phyloP scores from a whole-genome alignment of 2,329 filamentous ascomycete genomes.

The Alternaria brassicicola region DNA sequence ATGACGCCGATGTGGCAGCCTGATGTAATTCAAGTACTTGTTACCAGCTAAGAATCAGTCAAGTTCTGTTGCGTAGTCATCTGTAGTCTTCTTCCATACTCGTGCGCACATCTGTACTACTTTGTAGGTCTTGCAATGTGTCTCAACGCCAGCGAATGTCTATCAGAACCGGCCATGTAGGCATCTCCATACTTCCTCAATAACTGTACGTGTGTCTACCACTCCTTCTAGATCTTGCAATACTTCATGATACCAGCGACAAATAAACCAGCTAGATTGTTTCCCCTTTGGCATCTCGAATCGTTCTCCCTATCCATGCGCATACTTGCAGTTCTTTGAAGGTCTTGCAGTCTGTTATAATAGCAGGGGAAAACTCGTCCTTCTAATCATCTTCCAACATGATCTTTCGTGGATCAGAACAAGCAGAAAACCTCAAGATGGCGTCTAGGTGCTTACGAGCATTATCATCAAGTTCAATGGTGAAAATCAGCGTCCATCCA shows the following conservation, averaged over 20 bases:
- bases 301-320: neutral
- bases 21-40: neutral
- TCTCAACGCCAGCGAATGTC: neutral
- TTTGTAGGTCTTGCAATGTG: neutral
- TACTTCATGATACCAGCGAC: too few species aligned
- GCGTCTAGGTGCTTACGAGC: neutral
- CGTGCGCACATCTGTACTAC: neutral
- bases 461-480: neutral
- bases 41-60: neutral
- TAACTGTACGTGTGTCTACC: too few species aligned
- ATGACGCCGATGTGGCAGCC: neutral
- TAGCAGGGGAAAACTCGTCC: rapidly evolving
- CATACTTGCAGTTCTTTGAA: neutral
- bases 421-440: neutral
- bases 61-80: neutral
- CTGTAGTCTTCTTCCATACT: rapidly evolving
- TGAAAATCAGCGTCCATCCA: neutral
- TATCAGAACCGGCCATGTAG: neutral
- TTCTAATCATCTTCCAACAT: neutral
- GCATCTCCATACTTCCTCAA: too few species aligned
- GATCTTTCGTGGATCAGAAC: neutral
- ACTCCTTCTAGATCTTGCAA: too few species aligned
- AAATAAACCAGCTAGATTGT: neutral
- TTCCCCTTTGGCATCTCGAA: neutral
- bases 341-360: neutral